Evolutionary conservation across 768 basidiomycete genomes (phyloP).

Genomic region (Boletales sp.): DNA sequence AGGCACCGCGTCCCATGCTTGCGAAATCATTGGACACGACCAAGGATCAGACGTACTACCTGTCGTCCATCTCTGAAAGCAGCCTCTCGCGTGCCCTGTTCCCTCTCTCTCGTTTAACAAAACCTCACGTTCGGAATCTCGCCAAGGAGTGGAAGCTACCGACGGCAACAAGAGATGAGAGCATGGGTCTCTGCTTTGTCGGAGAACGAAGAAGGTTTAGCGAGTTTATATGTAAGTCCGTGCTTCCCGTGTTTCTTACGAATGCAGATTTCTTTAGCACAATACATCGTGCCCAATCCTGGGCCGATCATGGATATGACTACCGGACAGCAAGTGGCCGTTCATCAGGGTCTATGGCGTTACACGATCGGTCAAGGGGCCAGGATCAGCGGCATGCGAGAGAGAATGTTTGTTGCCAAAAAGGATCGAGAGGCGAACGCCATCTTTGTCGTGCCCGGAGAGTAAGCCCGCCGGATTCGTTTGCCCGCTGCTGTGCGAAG

Average conservation of each 20-base stretch:
- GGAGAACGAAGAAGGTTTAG: conserved; percentile 74
- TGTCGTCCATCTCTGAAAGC: conserved; percentile 69
- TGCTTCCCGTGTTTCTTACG: conserved; percentile 1
- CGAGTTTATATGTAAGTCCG: conserved; percentile 61
- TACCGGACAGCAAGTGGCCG: conserved; percentile 51
- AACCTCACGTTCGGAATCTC: conserved; percentile 68
- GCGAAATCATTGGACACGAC: conserved; percentile 50
- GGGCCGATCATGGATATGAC: conserved; percentile 64
- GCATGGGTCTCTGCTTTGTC: conserved; percentile 94
- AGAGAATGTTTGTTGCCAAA: conserved; percentile 65
- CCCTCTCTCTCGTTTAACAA: conserved; percentile 66
- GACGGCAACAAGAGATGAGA: conserved; percentile 75
- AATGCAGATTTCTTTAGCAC: conserved; percentile 42
- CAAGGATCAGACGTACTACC: conserved; percentile 94
- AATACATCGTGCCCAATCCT: conserved; percentile 68
- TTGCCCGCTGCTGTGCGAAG: not conserved
- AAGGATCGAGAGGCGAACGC: conserved; percentile 65
- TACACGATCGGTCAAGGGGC: conserved; percentile 86
- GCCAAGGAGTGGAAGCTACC: conserved; percentile 61
- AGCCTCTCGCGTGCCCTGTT: conserved; percentile 71
- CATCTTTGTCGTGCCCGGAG: conserved; percentile 73
- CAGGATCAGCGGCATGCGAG: conserved; percentile 54
- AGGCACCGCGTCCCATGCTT: conserved; percentile 44
- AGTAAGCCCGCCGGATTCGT: conserved; percentile 39
- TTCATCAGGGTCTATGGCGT: conserved; percentile 76